Conservation (phyloP, 257 asterid genomes). For the Salvia splendens region DNA sequence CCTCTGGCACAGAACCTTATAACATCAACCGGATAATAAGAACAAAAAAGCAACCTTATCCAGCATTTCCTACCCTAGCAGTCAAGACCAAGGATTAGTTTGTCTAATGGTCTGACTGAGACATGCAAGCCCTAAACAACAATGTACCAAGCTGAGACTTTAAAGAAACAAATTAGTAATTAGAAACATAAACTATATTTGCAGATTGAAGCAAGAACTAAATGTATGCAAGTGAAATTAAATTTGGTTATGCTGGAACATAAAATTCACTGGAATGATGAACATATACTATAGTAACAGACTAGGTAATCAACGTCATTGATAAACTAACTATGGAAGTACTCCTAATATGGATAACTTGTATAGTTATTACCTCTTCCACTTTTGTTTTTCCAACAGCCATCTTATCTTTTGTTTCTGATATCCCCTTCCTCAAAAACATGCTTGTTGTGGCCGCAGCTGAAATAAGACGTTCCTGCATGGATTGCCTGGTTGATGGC, state of each 20-base stretch:
- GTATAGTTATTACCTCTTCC: slow-evolving; percentile 65
- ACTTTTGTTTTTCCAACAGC: slow-evolving; percentile 80
- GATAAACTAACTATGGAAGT: too few relatives aligned
- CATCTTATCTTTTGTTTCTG: slow-evolving; percentile 92
- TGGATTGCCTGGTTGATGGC: slow-evolving; percentile 85
- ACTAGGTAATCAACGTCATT: too few relatives aligned
- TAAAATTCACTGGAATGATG: slow-evolving; percentile 3
- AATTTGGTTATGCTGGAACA: background rate
- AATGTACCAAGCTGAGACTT: background rate
- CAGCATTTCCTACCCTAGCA: background rate
- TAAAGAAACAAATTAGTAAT: background rate
- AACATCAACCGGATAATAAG: background rate
- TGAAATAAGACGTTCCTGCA: slow-evolving; percentile 78
- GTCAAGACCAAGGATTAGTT: background rate
- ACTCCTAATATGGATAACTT: too few relatives aligned
- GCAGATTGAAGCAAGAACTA: slow-evolving; percentile 3
- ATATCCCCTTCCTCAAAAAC: slow-evolving; percentile 78
- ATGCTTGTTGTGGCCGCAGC: slow-evolving; percentile 90
- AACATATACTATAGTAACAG: background rate
- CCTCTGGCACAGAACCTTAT: background rate
- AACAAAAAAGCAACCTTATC: background rate
- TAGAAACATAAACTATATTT: background rate
- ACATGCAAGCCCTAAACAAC: background rate
- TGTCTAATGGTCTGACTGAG: background rate
- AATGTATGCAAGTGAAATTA: background rate